Conservation (phyloP, 192 early-diverging fungal species). For the Podila clonocystis region DNA sequence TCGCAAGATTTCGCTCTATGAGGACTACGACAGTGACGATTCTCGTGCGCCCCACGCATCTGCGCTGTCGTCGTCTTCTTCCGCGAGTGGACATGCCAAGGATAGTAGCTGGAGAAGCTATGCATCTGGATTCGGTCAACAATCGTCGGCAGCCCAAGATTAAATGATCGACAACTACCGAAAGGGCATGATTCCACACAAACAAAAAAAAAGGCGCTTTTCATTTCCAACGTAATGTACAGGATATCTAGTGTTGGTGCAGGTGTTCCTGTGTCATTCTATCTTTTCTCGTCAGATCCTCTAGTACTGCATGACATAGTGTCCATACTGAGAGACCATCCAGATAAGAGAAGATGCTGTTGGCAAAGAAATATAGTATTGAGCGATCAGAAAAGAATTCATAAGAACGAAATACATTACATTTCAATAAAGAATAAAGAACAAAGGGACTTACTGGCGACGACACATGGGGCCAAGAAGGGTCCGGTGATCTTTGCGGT, state of each 20-base stretch:
- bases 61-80: neutral
- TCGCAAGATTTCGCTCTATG: constrained; percentile 41
- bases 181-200: too few relatives aligned
- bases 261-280: neutral
- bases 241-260: neutral
- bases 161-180: neutral
- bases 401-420: neutral
- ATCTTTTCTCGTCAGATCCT: too few relatives aligned
- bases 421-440: neutral
- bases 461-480: constrained; percentile 71
- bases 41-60: neutral
- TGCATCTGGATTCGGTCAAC: neutral
- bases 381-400: neutral
- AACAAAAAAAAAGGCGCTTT: neutral
- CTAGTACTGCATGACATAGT: constrained; percentile 47
- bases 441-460: constrained; percentile 61
- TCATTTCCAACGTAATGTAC: neutral
- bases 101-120: constrained; percentile 20
- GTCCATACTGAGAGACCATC: constrained; percentile 48
- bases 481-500: constrained; percentile 70
- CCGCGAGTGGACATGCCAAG: neutral
- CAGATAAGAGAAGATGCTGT: constrained; percentile 50
- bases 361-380: neutral
- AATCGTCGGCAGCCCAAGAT: neutral
- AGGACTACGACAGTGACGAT: constrained; percentile 9